Evolutionary conservation across 768 basidiomycete genomes (phyloP), one percentile per base, ranked within the genome.

Genomic region (Lyophyllum shimeji): DNA sequence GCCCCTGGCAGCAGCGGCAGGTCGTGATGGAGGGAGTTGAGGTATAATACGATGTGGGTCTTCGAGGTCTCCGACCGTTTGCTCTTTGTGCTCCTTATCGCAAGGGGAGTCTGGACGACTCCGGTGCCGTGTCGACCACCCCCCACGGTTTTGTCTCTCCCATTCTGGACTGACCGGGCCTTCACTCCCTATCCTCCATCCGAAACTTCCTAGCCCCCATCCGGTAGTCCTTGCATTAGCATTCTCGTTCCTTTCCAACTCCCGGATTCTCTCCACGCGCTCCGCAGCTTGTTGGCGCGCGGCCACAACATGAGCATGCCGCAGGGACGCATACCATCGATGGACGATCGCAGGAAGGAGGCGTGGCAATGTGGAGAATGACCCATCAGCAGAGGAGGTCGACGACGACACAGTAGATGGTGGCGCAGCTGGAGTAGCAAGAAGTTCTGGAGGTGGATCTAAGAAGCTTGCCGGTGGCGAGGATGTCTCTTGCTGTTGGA

Each of bases 141-240:
- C 29, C 5, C 29, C 33, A 21, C 37, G 63, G 50, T 57, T 46
- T 56, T 64, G 60, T 42, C 64, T 57, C 40, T 66, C 61, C 2
- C 57, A 64, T 52, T 63, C 69, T 23, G 67, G 65, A 20, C 53
- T 48, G 31, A 27, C 43, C 9, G 33, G 33, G 31, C 46, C 29
- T 1, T 55, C 67, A 40, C 56, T 63, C 39, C 56, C 45, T 20
- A 62, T 61, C 58, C 69, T 60, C 75, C 76, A 76, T 13, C 73
- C 85, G 68, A 85, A 90, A 56, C 83, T 85, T 2, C 90, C 90
- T 48, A 92, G 69, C 0, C 86, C 88, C 90, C 91, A 92, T 1
- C 87, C 88, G 64, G 31, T 68, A 68, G 56, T 60, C 65, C 31
- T 62, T 59, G 51, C 68, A 64, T 60, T 69, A 27, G 58, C 55